These are phyloP conservation scores for Pholiota microspora DNA, from an alignment of 768 basidiomycete species.

Conservation along the genomic window DNA sequence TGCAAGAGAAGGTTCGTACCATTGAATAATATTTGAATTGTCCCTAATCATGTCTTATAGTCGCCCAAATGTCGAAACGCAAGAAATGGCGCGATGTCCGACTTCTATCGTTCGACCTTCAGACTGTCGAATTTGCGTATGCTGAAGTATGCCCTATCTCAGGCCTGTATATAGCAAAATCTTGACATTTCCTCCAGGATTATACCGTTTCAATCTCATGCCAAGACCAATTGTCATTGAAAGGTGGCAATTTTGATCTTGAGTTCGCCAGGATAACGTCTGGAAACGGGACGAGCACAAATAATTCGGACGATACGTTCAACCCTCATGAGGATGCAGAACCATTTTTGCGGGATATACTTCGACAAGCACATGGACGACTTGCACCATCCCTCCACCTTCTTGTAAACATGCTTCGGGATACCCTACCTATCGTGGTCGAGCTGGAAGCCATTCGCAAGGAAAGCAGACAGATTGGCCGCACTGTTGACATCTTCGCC, in stretches of 20 bases:
- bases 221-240: constrained; percentile 68
- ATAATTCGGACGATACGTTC: constrained; percentile 28
- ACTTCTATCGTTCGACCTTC: constrained; percentile 87
- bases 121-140: constrained; percentile 90
- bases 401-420: constrained; percentile 66
- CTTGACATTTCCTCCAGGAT: constrained; percentile 40
- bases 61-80: constrained; percentile 79
- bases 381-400: constrained; percentile 64
- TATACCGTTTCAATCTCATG: constrained; percentile 79
- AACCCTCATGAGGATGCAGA: constrained; percentile 84
- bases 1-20: constrained; percentile 70
- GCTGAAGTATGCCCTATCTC: constrained; percentile 41
- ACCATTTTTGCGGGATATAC: constrained; percentile 66
- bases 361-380: constrained; percentile 63
- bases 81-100: constrained; percentile 73
- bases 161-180: background rate
- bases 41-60: constrained; percentile 32
- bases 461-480: constrained; percentile 29
- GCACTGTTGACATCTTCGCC: constrained; percentile 62
- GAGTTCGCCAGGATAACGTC: constrained; percentile 57
- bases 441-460: constrained; percentile 60
- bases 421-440: constrained; percentile 75
- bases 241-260: constrained; percentile 70
- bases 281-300: constrained; percentile 23
- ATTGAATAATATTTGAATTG: background rate